These are phyloP conservation scores for Macaranga tanarius DNA, from an alignment of 441 rosid species.

Conservation along the genomic window DNA sequence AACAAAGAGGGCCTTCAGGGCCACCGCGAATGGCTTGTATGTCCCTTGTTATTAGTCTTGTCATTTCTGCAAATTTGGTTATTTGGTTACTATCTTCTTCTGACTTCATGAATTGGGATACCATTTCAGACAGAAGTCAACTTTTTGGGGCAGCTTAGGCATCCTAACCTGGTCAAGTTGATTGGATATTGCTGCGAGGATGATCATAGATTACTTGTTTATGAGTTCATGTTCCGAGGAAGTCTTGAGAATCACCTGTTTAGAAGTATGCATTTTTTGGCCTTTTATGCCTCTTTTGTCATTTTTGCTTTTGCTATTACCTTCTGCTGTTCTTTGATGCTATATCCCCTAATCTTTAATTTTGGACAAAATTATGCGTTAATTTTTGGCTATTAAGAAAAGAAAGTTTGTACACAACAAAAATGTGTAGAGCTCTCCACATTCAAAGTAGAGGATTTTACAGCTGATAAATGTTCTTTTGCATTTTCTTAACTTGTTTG, in stretches of 20 bases:
- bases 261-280: conserved; percentile 46
- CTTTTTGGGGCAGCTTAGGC: conserved; percentile 78
- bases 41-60: not conserved
- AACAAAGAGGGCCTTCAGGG: conserved; percentile 84
- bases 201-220: conserved; percentile 72
- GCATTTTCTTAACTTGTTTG: conserved; percentile 5
- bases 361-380: not conserved
- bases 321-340: not conserved
- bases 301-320: not conserved
- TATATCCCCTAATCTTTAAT: not conserved
- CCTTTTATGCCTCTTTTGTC: conserved; percentile 3
- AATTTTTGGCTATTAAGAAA: not conserved
- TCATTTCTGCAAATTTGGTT: not conserved
- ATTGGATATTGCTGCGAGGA: conserved; percentile 86
- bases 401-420: conserved; percentile 4
- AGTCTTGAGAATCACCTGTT: conserved; percentile 88
- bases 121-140: conserved; percentile 65
- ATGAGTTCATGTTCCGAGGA: conserved; percentile 79
- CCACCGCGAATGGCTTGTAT: conserved; percentile 88
- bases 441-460: not conserved
- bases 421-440: not conserved
- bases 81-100: not conserved
- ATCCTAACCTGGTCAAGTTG: conserved; percentile 73
- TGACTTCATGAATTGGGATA: not conserved
- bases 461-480: not conserved